Evolutionary conservation across 192 early-diverging fungal species (phyloP), one percentile per base, ranked within the genome.

Genomic region (Backusella morwellensis): DNA sequence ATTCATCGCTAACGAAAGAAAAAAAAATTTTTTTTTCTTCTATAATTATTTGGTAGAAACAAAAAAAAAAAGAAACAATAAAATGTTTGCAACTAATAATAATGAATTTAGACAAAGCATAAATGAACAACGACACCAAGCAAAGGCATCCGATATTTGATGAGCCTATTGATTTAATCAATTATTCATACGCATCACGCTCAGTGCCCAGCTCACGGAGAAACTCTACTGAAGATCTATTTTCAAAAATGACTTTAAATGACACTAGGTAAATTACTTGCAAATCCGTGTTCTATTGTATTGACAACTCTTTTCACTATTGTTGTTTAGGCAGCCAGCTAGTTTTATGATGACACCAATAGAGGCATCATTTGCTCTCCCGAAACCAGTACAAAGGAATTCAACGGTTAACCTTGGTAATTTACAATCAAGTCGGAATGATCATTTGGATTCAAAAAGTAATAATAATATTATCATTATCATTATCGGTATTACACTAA

Each of bases 141-240:
- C 35, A 36, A 70, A 44, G 19, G 9, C 69, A 40, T n/a, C 44
- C 69, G 11, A 42, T 70, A 70, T 70, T 70, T 23, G 69, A 70
- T 23, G 69, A 70, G 1, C 69, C 69, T 21, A n/a, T 70, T 11
- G 69, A 70, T 29, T 70, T 70, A 44, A 26, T 70, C 36, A 38
- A 70, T 26, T 70, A 40, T 15, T 14, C 38, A 23, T 38, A 70
- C 21, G 35, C 35, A 35, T 75, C 83, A 38, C 88, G 86, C 47
- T 94, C 92, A 41, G 83, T 92, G 8, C 91, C 91, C 8, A 84
- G 81, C 11, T 94, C 93, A 17, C 85, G 91, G 44, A 90, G 91
- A 81, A 94, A 92, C 78, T 94, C 93, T 66, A 85, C 86, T 40
- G 90, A 91, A 75, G 87, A 88, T 68, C 11, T 50, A 19, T 23